These are phyloP conservation scores for Tranzscheliella williamsii DNA, from an alignment of 1,284 basidiomycete genomes.

Conservation along the genomic window DNA sequence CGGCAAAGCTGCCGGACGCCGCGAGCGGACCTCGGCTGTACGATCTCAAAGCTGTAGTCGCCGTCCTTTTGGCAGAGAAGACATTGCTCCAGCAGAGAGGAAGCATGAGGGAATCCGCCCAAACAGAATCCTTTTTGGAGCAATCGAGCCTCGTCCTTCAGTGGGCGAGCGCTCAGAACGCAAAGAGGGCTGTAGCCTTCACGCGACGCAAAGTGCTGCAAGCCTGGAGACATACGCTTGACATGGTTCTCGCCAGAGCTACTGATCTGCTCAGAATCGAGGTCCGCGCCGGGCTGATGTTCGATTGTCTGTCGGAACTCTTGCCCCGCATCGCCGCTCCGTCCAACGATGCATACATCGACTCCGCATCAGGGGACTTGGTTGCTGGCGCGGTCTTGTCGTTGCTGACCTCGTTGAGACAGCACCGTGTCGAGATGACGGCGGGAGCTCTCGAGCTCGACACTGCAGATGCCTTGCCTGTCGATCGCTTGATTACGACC, in stretches of 20 bases:
- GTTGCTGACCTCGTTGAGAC: conserved; percentile 74
- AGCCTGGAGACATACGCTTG: conserved; percentile 55
- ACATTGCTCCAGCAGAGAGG: conserved; percentile 44
- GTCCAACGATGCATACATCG: conserved; percentile 46
- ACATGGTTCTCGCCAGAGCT: conserved; percentile 49
- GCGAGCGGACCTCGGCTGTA: conserved; percentile 75
- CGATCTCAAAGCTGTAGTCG: conserved; percentile 72
- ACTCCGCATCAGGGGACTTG: conserved; percentile 75
- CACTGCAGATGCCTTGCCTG: conserved; percentile 33
- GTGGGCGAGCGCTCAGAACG: conserved; percentile 53
- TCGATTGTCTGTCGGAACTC: conserved; percentile 52
- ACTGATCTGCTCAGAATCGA: conserved; percentile 48
- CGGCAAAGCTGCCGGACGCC: conserved; percentile 74
- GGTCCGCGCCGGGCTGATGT: conserved; percentile 43
- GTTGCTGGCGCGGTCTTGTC: conserved; percentile 81
- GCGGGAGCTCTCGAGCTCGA: conserved; percentile 50
- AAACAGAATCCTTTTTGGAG: conserved; percentile 44
- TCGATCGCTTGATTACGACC: conserved; percentile 75
- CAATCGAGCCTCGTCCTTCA: conserved; percentile 48
- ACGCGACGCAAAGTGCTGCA: conserved; percentile 45
- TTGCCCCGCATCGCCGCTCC: conserved; percentile 48
- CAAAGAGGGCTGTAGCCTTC: conserved; percentile 45
- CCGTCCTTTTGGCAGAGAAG: conserved; percentile 39
- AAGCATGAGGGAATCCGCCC: conserved; percentile 32
- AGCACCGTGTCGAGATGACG: conserved; percentile 37